Percentiles rank a stretch among this genome's conserved stretches.
Evolutionary conservation across 371 early-diverging fungal species (phyloP).

Genomic region (Sporodiniella umbellata): DNA sequence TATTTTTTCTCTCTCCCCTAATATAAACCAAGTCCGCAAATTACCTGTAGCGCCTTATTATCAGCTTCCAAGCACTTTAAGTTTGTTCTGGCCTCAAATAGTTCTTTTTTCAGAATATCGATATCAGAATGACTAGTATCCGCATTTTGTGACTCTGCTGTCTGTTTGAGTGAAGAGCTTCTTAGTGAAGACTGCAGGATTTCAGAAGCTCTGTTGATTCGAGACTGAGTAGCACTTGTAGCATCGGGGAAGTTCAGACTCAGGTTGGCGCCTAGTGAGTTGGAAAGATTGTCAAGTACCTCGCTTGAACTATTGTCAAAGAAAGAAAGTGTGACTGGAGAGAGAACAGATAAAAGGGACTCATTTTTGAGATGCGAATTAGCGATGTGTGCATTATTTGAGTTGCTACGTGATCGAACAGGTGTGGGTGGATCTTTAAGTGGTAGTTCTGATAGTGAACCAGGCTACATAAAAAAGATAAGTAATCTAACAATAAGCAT

Average conservation of each 20-base stretch:
- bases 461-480: background rate
- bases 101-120: constrained; percentile 12
- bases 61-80: constrained; percentile 19
- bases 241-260: background rate
- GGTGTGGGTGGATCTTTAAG: constrained; percentile 12
- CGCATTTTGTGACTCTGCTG: background rate
- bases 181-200: constrained; percentile 16
- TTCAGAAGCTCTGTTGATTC: constrained; percentile 16
- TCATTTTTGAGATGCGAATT: background rate
- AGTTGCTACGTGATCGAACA: constrained; percentile 14
- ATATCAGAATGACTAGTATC: background rate
- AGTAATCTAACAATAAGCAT: too few species aligned
- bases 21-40: too few species aligned
- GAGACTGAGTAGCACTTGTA: constrained; percentile 2
- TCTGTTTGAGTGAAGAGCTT: constrained; percentile 2
- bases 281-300: constrained; percentile 11
- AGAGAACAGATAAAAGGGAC: constrained; percentile 9
- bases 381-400: constrained; percentile 3
- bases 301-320: constrained; percentile 19
- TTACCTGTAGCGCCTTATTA: constrained; percentile 18
- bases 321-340: constrained; percentile 14
- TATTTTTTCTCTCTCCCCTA: too few species aligned
- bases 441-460: background rate
- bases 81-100: constrained; percentile 8
- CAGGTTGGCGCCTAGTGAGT: constrained; percentile 17